Percentiles rank a stretch among this genome's conserved stretches.
These are phyloP conservation scores for Jacaranda copaia DNA, from an alignment of 257 asterid genomes.

Conservation along the genomic window DNA sequence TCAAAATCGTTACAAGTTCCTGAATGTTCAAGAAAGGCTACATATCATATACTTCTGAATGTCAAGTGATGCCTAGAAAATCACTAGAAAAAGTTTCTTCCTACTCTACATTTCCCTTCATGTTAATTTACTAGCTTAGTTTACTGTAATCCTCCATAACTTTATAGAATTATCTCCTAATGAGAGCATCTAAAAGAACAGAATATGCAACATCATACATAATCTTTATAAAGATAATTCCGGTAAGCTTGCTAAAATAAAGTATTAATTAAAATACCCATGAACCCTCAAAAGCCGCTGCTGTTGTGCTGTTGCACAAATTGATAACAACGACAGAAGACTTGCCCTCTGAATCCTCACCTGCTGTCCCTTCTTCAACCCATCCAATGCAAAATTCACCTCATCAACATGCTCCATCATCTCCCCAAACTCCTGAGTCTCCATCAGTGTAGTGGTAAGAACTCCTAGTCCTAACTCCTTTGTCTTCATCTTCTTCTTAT, in stretches of 20 bases:
- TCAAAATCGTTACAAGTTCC: conserved; percentile 16
- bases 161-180: background rate
- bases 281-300: conserved; percentile 71
- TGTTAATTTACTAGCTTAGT: conserved; percentile 1
- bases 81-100: conserved; percentile 21
- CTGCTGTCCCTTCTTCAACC: conserved; percentile 85
- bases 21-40: background rate
- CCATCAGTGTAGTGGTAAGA: conserved; percentile 76
- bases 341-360: conserved; percentile 70
- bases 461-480: conserved; percentile 49
- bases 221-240: background rate
- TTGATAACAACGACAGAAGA: conserved; percentile 64
- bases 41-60: conserved; percentile 18
- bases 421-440: conserved; percentile 90
- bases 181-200: conserved; percentile 20
- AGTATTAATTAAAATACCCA: conserved; percentile 55
- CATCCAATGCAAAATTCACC: conserved; percentile 88
- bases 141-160: background rate
- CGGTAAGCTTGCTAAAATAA: conserved; percentile 11
- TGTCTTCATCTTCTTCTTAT: conserved; percentile 32
- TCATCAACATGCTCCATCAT: conserved; percentile 93
- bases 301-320: conserved; percentile 68
- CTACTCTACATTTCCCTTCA: conserved; percentile 22
- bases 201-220: background rate
- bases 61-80: conserved; percentile 9